A percentile compares a stretch with the other conserved stretches of the same genome.
Conservation (phyloP, 768 basidiomycete genomes). For the Artomyces pyxidatus region DNA sequence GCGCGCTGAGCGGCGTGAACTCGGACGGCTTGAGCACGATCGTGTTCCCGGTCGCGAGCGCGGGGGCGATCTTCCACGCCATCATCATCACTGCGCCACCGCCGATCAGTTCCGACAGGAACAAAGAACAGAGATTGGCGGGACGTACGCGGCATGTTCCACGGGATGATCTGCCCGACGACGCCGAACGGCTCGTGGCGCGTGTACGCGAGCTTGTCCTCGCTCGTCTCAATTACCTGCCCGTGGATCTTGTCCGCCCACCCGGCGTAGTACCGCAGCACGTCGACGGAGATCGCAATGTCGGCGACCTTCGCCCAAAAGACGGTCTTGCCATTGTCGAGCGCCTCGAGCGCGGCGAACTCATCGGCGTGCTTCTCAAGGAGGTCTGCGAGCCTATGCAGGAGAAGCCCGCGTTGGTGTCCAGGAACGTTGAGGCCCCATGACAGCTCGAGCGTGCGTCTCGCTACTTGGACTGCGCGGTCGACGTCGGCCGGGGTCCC, state of each 20-base stretch:
- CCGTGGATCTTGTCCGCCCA: constrained; percentile 85
- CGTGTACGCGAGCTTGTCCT: constrained; percentile 47
- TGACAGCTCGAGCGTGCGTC: constrained; percentile 49
- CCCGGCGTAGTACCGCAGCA: constrained; percentile 76
- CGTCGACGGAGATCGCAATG: constrained; percentile 35
- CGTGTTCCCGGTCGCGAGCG: constrained; percentile 53
- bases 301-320: constrained; percentile 41
- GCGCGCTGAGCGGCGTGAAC: constrained; percentile 50
- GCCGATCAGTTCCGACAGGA: background rate
- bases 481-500: constrained; percentile 69
- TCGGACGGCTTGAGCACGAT: constrained; percentile 62
- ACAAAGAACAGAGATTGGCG: background rate
- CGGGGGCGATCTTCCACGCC: constrained; percentile 54
- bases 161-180: constrained; percentile 54
- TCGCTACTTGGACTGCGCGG: constrained; percentile 59
- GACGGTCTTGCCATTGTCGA: constrained; percentile 59
- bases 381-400: constrained; percentile 55
- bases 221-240: constrained; percentile 58
- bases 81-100: constrained; percentile 37
- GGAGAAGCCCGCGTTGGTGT: constrained; percentile 41
- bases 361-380: constrained; percentile 55
- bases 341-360: constrained; percentile 64
- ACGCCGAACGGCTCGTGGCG: constrained; percentile 55
- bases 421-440: constrained; percentile 69
- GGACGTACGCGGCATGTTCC: constrained; percentile 52